Conservation (phyloP, 2,329 filamentous ascomycete species). For the Diaporthe ilicicola region DNA sequence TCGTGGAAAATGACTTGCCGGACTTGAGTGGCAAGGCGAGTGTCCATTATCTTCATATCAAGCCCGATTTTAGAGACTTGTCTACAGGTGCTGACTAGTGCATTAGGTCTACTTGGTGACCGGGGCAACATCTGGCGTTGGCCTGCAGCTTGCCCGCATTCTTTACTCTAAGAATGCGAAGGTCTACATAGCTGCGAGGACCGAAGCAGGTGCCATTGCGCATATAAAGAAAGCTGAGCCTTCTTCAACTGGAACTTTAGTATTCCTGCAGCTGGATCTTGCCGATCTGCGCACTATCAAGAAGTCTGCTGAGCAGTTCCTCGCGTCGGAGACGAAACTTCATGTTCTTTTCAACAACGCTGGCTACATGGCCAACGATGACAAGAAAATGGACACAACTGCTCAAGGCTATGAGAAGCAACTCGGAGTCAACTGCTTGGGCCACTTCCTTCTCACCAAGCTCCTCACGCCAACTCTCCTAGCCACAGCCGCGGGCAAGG, state of each 20-base stretch:
- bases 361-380: conserved; percentile 45
- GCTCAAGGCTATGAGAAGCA: conserved; percentile 33
- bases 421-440: conserved; percentile 31
- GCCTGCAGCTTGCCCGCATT: conserved; percentile 43
- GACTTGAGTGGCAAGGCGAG: conserved; percentile 39
- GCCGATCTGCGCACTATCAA: conserved; percentile 38
- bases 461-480: conserved; percentile 27
- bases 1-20: conserved; percentile 44
- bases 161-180: conserved; percentile 59
- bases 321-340: conserved; percentile 43
- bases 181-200: conserved; percentile 60
- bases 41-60: too few species aligned
- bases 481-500: background rate
- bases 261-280: conserved; percentile 46
- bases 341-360: conserved; percentile 52
- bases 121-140: conserved; percentile 36
- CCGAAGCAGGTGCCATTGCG: conserved; percentile 51
- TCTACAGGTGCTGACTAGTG: too few species aligned
- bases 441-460: conserved; percentile 30
- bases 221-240: conserved; percentile 43
- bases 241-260: conserved; percentile 39
- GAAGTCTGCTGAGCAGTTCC: conserved; percentile 35
- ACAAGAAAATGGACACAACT: conserved; percentile 38
- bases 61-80: too few species aligned
- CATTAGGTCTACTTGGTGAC: conserved; percentile 57